These are phyloP conservation scores for Neoboletus subvelutipes DNA, from an alignment of 768 basidiomycete genomes.

Conservation along the genomic window DNA sequence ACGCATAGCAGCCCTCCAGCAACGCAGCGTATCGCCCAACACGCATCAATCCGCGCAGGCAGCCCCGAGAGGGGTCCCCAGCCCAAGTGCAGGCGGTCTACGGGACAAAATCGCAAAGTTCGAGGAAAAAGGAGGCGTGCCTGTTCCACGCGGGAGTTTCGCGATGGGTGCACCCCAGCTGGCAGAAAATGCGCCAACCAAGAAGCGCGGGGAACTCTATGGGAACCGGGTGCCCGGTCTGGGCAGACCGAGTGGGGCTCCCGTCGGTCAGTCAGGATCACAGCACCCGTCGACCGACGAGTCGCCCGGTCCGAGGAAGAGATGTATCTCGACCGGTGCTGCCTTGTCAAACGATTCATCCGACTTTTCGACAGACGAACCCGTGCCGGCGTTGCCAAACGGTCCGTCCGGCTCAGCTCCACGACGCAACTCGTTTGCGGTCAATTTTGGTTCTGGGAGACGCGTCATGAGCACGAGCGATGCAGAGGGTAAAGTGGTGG, in stretches of 20 bases:
- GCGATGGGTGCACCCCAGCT: slow-evolving; percentile 63
- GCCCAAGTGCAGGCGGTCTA: slow-evolving; percentile 33
- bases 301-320: slow-evolving; percentile 25
- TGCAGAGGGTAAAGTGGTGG: background rate
- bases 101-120: slow-evolving; percentile 79
- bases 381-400: slow-evolving; percentile 28
- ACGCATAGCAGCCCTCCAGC: slow-evolving; percentile 80
- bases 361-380: slow-evolving; percentile 17
- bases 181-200: slow-evolving; percentile 44
- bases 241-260: slow-evolving; percentile 22
- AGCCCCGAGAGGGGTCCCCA: slow-evolving; percentile 29
- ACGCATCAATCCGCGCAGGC: slow-evolving; percentile 36
- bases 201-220: slow-evolving; percentile 65
- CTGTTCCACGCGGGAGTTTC: slow-evolving; percentile 74
- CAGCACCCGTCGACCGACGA: slow-evolving; percentile 17
- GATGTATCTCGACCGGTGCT: slow-evolving; percentile 30
- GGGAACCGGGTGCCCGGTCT: slow-evolving; percentile 61
- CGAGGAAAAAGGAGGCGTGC: slow-evolving; percentile 73
- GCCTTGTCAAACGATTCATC: slow-evolving; percentile 16
- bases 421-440: slow-evolving; percentile 33
- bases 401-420: background rate
- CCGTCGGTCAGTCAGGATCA: slow-evolving; percentile 20
- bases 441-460: slow-evolving; percentile 22
- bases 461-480: slow-evolving; percentile 20
- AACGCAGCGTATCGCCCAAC: slow-evolving; percentile 38